Evolutionary conservation across 192 early-diverging fungal species (phyloP), one percentile per base, ranked within the genome.

Genomic region (Lunasporangiospora selenospora): DNA sequence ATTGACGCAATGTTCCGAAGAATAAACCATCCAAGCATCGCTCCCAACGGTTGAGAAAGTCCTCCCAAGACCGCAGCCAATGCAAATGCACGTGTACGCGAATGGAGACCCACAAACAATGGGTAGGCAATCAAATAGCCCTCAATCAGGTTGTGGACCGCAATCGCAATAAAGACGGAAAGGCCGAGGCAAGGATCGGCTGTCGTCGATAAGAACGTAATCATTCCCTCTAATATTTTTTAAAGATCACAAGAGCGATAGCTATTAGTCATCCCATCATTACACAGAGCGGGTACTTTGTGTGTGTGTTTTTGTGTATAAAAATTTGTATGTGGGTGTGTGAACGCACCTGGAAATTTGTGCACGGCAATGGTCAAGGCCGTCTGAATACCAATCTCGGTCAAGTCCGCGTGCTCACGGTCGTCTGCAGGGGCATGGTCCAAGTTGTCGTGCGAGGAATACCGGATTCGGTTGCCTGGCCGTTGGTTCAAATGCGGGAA

Each of bases 91-190:
- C 62, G 67, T 6, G 54, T 31, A 13, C 80, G 69, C n/a, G 80
- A 82, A 19, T 50, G 57, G 3, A 79, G 63, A 15, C 82, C 84
- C 16, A 79, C 54, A 55, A 77, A 86, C 29, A 86, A 65, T 4
- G 84, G 84, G 40, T 83, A 62, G 3, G 84, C 82, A 30, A 86
- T 86, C 36, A 83, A 57, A 29, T 82, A 70, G 0, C 84, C 84
- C 38, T 86, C 84, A n/a, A 78, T 82, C 19, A 86, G 50, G 53
- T 86, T 86, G 38, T 86, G 84, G 9, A 86, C 65, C 7, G 78
- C 61, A 37, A 86, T 83, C 8, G 84, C 79, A 38, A 77, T 55
- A 27, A 81, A 81, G 34, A 86, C 77, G 23, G 76, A 77, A 0
- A 83, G 37, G 16, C 84, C 84, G n/a, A 86, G 38, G 19, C 70